Evolutionary conservation across 345 rosid species (phyloP), one percentile per base, ranked within the genome.

Genomic region (Orychophragmus violaceus): DNA sequence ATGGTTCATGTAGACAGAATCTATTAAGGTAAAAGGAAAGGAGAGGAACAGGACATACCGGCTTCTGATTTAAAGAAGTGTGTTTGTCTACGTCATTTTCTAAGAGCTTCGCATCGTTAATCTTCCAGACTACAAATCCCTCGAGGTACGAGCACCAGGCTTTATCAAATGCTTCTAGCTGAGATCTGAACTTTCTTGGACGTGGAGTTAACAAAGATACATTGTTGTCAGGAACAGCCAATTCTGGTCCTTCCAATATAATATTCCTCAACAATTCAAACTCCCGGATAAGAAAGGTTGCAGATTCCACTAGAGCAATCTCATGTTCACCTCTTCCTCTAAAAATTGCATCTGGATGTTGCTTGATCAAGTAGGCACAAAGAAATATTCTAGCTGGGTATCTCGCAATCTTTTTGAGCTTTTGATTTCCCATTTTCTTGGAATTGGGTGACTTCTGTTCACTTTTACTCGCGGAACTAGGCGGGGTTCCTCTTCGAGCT

Each of bases 361-460:
- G 90, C 76, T 84, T 70, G 74, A 90, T 87, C 97, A 94, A 90
- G 82, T 87, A 90, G 28, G 99, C 95, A 85, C 95, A 86, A 33
- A 93, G 97, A 71, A 83, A 85, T 23, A 88, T 77, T 75, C 97
- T 83, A 57, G 85, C 92, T 0, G 92, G 92, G 80, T 90, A 93
- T 78, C 99, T 84, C 10, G 81, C 81, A 29, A 67, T 30, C 51
- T 73, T 81, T 45, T 64, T 68, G 24, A 70, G 66, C 66, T 76
- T 73, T 63, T 76, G 85, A 29, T 75, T 41, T 29, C 78, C 76
- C 46, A 66, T 81, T 70, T 74, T 71, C 23, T 29, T 54, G 23
- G 77, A 60, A 23, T 71, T 71, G 4, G 59, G 83, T 56, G 78
- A 80, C 72, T 65, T 93, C 37, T 77, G 74, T 57, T 79, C 87